Evolutionary conservation across 2,329 filamentous ascomycete genomes (phyloP), one percentile per base, ranked within the genome.

Genomic region (Fusarium begoniae): DNA sequence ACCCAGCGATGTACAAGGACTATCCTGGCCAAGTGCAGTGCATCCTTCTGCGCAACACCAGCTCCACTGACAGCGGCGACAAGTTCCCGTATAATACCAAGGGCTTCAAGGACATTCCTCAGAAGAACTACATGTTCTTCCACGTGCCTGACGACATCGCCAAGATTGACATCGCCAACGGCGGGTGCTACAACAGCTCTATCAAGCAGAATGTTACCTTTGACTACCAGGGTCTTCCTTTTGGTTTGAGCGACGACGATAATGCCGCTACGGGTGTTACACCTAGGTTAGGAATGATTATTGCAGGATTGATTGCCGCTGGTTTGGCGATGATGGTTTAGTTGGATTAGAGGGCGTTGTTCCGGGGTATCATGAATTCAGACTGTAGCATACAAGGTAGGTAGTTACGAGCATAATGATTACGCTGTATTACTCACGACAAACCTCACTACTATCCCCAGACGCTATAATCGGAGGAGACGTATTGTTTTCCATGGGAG

Each of bases 111-210:
- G 87, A 84, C 6, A 79, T 95, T 48, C 88, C 92, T 57, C 89
- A 91, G 80, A 85, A 85, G 38, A 88, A 85, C 73, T 95, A 94
- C 83, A 95, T 95, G 93, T 95, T 96, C 83, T 95, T 96, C 85
- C 84, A 87, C 22, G 87, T 91, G 24, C 88, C 93, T 3, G 90
- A 94, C 80, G 93, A 95, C 75, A 81, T 95, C 43, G 86, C 77
- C 12, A 86, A 87, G 7, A 81, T 94, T 69, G 92, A 95, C 76
- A 90, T 95, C 67, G 86, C 84, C 6, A 89, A 88, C 50, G 93
- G 92, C 3, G 85, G 92, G 66, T 95, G 93, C 80, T 86, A 90
- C 76, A 95, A 94, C 75, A 76, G 82, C 37, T 87, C 85, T 0
- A 87, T 95, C 11, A 81, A 84, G 43, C 92, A 95, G 81, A 94